phyloP scores from a whole-genome alignment of 495 filamentous ascomycete genomes.

The Hypoxylon lienhwacheense region DNA sequence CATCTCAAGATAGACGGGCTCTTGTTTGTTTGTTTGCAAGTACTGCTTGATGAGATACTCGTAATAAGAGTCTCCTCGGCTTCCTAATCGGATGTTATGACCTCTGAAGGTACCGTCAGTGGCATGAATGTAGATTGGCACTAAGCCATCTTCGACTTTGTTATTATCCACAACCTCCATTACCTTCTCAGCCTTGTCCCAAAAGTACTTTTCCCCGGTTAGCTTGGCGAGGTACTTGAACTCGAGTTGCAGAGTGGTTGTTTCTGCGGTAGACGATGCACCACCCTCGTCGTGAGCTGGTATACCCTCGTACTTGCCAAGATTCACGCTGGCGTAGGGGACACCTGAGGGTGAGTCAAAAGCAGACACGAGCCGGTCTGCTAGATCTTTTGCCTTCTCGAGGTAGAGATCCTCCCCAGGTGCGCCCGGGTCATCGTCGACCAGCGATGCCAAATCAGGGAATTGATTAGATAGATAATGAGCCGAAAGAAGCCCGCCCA shows the following conservation, averaged over 20 bases:
- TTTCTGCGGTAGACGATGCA: conserved; percentile 90
- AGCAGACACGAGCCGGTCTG: conserved; percentile 80
- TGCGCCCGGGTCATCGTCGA: conserved; percentile 65
- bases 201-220: conserved; percentile 88
- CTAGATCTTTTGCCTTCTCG: conserved; percentile 92
- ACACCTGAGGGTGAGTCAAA: conserved; percentile 86
- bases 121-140: conserved; percentile 90
- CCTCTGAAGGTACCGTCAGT: conserved; percentile 75
- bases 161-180: conserved; percentile 88
- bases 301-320: conserved; percentile 72
- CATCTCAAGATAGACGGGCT: conserved; percentile 85
- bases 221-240: conserved; percentile 97
- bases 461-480: conserved; percentile 84
- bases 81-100: conserved; percentile 86
- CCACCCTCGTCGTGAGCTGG: conserved; percentile 82
- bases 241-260: conserved; percentile 89
- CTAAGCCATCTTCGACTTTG: conserved; percentile 73
- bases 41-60: conserved; percentile 98
- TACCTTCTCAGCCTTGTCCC: conserved; percentile 85
- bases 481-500: conserved; percentile 90
- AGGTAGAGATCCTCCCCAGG: conserved; percentile 88
- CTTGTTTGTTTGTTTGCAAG: conserved; percentile 83
- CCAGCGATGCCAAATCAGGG: conserved; percentile 65
- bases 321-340: conserved; percentile 87
- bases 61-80: conserved; percentile 95